These are phyloP conservation scores for Dalbergia cultrata DNA, from an alignment of 306 rosid species.

Conservation along the genomic window DNA sequence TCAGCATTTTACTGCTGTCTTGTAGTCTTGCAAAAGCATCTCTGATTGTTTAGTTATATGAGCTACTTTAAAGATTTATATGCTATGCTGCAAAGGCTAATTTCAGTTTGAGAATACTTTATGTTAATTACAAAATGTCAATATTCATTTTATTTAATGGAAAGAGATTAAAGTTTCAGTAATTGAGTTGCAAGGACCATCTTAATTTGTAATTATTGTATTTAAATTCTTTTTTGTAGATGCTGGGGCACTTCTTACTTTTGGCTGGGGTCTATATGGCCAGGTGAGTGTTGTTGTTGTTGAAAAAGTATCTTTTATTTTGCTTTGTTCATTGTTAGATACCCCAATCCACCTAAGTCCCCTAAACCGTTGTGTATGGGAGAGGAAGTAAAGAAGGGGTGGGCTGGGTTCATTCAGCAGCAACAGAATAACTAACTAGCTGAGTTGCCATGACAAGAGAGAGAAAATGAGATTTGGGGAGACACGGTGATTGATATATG, in stretches of 20 bases:
- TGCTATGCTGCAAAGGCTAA: neutral
- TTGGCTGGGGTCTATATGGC: constrained; percentile 94
- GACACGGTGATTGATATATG: too few relatives aligned
- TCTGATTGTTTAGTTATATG: constrained; percentile 2
- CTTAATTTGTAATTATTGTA: neutral
- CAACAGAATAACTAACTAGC: too few relatives aligned
- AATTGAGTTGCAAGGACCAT: neutral
- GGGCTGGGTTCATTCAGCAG: too few relatives aligned
- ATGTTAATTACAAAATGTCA: neutral
- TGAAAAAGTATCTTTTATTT: constrained; percentile 4
- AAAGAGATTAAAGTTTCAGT: constrained; percentile 11
- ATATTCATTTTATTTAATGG: neutral
- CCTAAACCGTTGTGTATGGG: too few relatives aligned
- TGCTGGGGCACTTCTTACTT: constrained; percentile 77
- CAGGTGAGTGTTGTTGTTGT: constrained; percentile 68
- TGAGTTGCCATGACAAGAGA: too few relatives aligned
- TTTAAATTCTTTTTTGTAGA: constrained; percentile 55
- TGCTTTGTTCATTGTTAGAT: neutral
- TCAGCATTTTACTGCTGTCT: constrained; percentile 42
- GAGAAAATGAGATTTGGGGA: too few relatives aligned
- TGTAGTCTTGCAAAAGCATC: constrained; percentile 12
- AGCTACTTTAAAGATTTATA: neutral
- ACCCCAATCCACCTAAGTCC: too few relatives aligned
- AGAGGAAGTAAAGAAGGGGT: too few relatives aligned
- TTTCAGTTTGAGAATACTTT: constrained; percentile 34